phyloP scores from a whole-genome alignment of 768 basidiomycete genomes.

The Termitomyces heimii region DNA sequence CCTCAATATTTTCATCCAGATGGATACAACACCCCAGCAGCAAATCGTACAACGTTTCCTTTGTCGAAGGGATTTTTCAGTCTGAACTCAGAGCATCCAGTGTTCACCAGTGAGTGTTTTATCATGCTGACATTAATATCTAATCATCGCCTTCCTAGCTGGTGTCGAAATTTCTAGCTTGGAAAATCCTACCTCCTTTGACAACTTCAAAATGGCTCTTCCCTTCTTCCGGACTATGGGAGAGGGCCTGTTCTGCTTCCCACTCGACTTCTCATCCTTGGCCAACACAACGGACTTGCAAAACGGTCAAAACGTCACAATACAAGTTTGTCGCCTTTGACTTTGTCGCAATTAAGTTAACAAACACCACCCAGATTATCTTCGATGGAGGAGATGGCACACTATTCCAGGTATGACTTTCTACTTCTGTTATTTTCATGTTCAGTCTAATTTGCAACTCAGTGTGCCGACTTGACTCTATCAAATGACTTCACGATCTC shows the following conservation, averaged over 20 bases:
- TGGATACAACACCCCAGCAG: conserved; percentile 48
- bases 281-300: conserved; percentile 43
- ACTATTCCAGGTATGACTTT: conserved; percentile 56
- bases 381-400: conserved; percentile 67
- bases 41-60: conserved; percentile 65
- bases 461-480: conserved; percentile 81
- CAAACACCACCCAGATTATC: conserved; percentile 29
- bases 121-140: conserved; percentile 1
- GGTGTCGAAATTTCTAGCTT: conserved; percentile 49
- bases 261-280: conserved; percentile 47
- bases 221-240: conserved; percentile 45
- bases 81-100: conserved; percentile 59
- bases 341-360: neutral
- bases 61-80: conserved; percentile 54
- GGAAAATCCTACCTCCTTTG: conserved; percentile 35
- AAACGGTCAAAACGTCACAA: conserved; percentile 68
- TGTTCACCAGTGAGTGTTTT: conserved; percentile 46
- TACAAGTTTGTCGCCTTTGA: conserved; percentile 37
- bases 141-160: conserved; percentile 24
- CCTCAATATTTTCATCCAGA: conserved; percentile 33
- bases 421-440: neutral
- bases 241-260: conserved; percentile 63
- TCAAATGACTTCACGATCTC: conserved; percentile 44
- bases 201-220: conserved; percentile 51
- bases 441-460: neutral